Evolutionary conservation across 1,284 basidiomycete species (phyloP), one percentile per base, ranked within the genome.

Genomic region (Pseudozyma tsukubaensis): DNA sequence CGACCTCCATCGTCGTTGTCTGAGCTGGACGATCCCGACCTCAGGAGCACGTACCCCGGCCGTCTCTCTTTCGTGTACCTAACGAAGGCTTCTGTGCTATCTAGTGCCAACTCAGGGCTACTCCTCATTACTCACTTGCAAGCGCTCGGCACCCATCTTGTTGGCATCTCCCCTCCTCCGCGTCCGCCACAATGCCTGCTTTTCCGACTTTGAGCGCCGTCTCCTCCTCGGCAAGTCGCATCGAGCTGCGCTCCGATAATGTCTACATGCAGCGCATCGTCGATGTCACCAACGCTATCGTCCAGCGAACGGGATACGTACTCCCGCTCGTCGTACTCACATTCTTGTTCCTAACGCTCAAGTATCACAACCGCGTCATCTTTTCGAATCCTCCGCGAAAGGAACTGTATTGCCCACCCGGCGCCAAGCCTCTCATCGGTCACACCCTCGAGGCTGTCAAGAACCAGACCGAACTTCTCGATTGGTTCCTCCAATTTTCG

Each of bases 301-400:
- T 70, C 39, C 52, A 59, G 19, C 51, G 54, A 9, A 60, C 56
- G 1, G 66, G 72, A 1, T 24, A 66, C 9, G 51, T 50, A 8
- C 49, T 74, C 8, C 72, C 66, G 1, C 11, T 57, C 21, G n/a
- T 72, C 8, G 50, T 43, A 4, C 59, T 74, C 44, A 52, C 55
- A 4, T 35, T 74, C 14, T 35, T 65, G 16, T 58, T 56, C 49
- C 64, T 71, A 40, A 12, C 40, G 39, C 12, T 72, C 59, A 74
- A 62, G 35, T 77, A 77, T 36, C 62, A 64, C 50, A 74, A 77
- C 24, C 71, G 75, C 3, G 12, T 60, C 19, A 40, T 72, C 19
- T 64, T 60, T n/a, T 21, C 70, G 36, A 66, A 60, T 7, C 44
- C 59, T 13, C 71, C 71, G 1, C 52, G 64, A 16, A 64, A 56